phyloP scores from a whole-genome alignment of 352 stramenopile species.

The Elongisporangium prolatum region DNA sequence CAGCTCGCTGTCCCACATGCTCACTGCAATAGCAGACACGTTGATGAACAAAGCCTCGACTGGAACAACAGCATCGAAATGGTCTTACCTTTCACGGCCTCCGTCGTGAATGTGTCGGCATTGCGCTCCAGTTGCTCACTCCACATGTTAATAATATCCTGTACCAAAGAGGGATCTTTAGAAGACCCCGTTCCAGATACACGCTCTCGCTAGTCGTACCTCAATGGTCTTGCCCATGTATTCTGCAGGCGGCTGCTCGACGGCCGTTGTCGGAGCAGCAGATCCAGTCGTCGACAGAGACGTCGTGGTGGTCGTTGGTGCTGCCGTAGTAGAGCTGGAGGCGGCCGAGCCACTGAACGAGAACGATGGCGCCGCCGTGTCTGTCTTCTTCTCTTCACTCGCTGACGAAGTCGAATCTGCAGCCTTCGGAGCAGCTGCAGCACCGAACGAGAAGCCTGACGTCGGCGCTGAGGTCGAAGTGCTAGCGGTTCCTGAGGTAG shows the following conservation, averaged over 20 bases:
- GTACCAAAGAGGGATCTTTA: not conserved
- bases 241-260: slow-evolving; percentile 69
- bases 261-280: slow-evolving; percentile 28
- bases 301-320: slow-evolving; percentile 15
- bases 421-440: slow-evolving; percentile 2
- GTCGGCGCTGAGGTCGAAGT: not conserved
- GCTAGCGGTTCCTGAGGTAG: not conserved
- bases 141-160: slow-evolving; percentile 90
- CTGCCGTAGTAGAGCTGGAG: slow-evolving; percentile 15
- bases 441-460: slow-evolving; percentile 7
- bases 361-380: slow-evolving; percentile 11
- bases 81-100: slow-evolving; percentile 78
- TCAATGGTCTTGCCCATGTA: slow-evolving; percentile 86
- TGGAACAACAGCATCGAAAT: not conserved
- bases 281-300: slow-evolving; percentile 5
- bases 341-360: slow-evolving; percentile 24
- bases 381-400: slow-evolving; percentile 21
- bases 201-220: slow-evolving; percentile 16
- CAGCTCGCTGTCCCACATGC: slow-evolving; percentile 77
- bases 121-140: slow-evolving; percentile 84
- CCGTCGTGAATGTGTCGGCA: slow-evolving; percentile 81
- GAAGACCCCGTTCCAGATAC: not conserved
- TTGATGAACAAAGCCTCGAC: not conserved
- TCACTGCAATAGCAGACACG: slow-evolving; percentile 31
- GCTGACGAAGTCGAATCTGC: slow-evolving; percentile 9